Percentiles rank a stretch among this genome's conserved stretches.
These are phyloP conservation scores for Berberis thunbergii DNA, from an alignment of 164 flowering plant species.

Conservation along the genomic window DNA sequence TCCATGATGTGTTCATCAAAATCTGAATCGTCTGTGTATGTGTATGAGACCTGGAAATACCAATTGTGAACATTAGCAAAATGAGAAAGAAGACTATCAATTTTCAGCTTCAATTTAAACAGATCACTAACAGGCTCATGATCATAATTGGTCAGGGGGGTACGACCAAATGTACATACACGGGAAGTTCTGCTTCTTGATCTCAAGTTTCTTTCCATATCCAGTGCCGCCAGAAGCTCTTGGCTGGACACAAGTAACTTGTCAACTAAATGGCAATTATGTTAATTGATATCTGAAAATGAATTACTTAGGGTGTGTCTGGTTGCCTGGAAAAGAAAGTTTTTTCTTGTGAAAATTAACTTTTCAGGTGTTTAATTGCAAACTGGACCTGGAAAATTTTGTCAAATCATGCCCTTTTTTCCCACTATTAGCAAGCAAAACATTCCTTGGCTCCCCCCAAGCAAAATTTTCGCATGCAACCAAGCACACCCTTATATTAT, in stretches of 20 bases:
- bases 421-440: neutral
- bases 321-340: no score
- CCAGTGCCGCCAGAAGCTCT: slow-evolving; percentile 60
- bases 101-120: slow-evolving; percentile 3
- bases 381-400: no score
- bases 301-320: no score
- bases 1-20: slow-evolving; percentile 51
- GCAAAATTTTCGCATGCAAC: neutral
- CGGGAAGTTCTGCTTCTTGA: slow-evolving; percentile 21
- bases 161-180: slow-evolving; percentile 13
- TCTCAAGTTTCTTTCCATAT: slow-evolving; percentile 35
- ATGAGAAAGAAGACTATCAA: neutral
- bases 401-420: no score
- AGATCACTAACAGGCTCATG: slow-evolving; percentile 28
- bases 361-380: no score
- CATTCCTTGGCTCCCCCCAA: neutral
- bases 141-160: slow-evolving; percentile 26
- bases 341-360: no score
- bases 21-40: slow-evolving; percentile 38
- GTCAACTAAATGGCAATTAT: neutral
- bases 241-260: slow-evolving; percentile 29
- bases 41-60: slow-evolving; percentile 31
- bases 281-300: neutral
- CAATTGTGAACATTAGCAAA: neutral
- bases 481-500: no score